phyloP scores from a whole-genome alignment of 2,329 filamentous ascomycete genomes.

The Trichoderma cornu-damae region DNA sequence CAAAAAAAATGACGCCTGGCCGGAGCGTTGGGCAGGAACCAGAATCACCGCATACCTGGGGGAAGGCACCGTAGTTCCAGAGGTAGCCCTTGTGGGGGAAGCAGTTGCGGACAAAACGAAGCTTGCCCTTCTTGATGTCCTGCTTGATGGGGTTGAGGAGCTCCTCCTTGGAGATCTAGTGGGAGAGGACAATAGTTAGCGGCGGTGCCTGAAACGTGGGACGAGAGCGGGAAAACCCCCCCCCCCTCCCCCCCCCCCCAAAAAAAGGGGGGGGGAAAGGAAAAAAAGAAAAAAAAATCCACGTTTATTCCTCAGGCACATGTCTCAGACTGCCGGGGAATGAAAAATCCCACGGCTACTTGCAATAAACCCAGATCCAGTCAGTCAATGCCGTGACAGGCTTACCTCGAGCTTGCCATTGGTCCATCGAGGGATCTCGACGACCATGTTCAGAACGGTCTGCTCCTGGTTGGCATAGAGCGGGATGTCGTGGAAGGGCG shows the following conservation, averaged over 20 bases:
- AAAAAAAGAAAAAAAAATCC: neutral
- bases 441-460: constrained; percentile 97
- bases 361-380: neutral
- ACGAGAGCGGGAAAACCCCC: no score
- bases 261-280: neutral
- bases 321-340: neutral
- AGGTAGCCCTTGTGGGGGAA: constrained; percentile 99
- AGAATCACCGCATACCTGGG: constrained; percentile 60
- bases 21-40: constrained; percentile 15
- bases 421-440: constrained; percentile 99
- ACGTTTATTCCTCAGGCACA: neutral
- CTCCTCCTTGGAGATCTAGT: constrained; percentile 96
- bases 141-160: constrained; percentile 99
- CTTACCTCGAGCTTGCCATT: constrained; percentile 98
- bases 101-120: constrained; percentile 99
- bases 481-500: constrained; percentile 97
- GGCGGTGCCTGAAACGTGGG: neutral
- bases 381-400: constrained; percentile 20
- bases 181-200: neutral
- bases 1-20: constrained; percentile 10
- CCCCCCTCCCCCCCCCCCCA: no score
- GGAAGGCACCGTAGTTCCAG: constrained; percentile 99
- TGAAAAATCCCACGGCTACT: neutral
- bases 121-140: constrained; percentile 99
- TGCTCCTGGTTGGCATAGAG: constrained; percentile 96